A percentile compares a stretch with the other conserved stretches of the same genome.
Evolutionary conservation across 2,329 filamentous ascomycete species (phyloP).

Genomic region (Tympanopsis confertula): DNA sequence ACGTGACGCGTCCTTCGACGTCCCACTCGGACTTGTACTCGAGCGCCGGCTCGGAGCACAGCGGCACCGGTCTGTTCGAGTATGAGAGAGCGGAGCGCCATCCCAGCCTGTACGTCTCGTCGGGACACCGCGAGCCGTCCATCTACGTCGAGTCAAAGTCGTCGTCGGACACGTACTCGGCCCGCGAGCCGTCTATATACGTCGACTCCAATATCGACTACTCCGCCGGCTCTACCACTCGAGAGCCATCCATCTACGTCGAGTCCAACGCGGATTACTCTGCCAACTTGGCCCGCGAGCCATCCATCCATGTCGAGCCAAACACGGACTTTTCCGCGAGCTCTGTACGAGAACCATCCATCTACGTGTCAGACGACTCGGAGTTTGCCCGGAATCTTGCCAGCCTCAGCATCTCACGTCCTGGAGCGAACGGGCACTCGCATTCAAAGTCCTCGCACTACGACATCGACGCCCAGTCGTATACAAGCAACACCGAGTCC

Average conservation of each 20-base stretch:
- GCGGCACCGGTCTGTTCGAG: conserved; percentile 46
- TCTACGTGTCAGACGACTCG: conserved; percentile 49
- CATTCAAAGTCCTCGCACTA: not conserved
- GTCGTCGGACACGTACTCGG: not conserved
- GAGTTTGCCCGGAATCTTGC: conserved; percentile 27
- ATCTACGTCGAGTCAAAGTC: not conserved
- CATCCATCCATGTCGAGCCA: not conserved
- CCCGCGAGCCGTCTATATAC: not conserved
- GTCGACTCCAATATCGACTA: no score
- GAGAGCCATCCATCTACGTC: not conserved
- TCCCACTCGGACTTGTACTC: conserved; percentile 47
- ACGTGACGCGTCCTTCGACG: conserved; percentile 42
- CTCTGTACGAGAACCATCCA: conserved; percentile 15
- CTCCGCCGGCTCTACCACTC: no score
- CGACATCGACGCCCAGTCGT: not conserved
- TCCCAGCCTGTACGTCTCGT: conserved; percentile 25
- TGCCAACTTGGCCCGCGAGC: no score
- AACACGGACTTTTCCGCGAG: conserved; percentile 1
- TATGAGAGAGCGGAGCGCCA: conserved; percentile 47
- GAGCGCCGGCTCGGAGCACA: conserved; percentile 41
- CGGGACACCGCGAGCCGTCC: not conserved
- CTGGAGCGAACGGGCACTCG: conserved; percentile 5
- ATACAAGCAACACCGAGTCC: not conserved
- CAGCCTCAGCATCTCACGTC: conserved; percentile 9
- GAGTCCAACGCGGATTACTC: no score